Conservation (phyloP, 2,329 filamentous ascomycete genomes). For the Penicillium hesseltinei region DNA sequence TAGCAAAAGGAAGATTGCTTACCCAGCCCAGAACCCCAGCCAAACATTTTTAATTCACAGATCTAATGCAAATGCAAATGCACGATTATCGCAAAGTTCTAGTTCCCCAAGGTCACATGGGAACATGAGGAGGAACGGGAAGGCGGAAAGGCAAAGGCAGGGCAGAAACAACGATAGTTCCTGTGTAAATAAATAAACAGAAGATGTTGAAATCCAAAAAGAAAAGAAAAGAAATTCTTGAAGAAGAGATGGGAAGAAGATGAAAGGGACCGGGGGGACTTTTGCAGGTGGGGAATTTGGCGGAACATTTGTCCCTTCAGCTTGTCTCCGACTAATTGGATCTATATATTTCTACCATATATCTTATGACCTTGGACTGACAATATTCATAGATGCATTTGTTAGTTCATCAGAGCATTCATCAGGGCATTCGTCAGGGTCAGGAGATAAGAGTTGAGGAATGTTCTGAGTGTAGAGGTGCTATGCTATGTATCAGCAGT, state of each 20-base stretch:
- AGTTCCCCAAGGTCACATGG: constrained; percentile 2
- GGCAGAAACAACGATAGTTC: background rate
- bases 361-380: background rate
- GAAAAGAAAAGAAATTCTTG: background rate
- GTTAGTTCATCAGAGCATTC: background rate
- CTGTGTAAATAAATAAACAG: background rate
- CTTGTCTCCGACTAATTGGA: background rate
- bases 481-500: no score
- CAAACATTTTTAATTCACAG: constrained; percentile 29
- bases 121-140: background rate
- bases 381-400: background rate
- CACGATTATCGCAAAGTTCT: constrained; percentile 5
- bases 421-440: background rate
- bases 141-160: background rate
- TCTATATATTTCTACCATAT: no score
- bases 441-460: background rate
- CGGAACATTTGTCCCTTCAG: background rate
- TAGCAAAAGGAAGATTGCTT: constrained; percentile 17
- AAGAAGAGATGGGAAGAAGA: background rate
- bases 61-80: constrained; percentile 8
- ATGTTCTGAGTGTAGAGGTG: background rate
- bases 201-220: background rate
- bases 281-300: constrained; percentile 9
- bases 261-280: background rate
- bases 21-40: constrained; percentile 35